Percentiles rank a stretch among this genome's conserved stretches.
Conservation (phyloP, 1,284 basidiomycete species). For the Xerocomus amazonicus region DNA sequence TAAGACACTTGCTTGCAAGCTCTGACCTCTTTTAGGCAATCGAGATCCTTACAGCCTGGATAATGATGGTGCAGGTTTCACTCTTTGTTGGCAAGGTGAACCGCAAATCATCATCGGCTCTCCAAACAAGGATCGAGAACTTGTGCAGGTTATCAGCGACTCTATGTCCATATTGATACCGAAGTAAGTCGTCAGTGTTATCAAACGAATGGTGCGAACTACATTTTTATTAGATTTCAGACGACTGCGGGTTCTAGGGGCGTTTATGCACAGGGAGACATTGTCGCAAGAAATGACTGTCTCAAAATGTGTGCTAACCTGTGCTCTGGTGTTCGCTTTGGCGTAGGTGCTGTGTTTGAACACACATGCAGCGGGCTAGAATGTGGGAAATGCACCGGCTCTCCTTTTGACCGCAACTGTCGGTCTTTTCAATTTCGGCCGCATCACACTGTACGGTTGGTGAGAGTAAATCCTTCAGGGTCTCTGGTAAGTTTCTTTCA, state of each 20-base stretch:
- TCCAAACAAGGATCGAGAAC: slow-evolving; percentile 72
- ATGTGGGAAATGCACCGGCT: slow-evolving; percentile 63
- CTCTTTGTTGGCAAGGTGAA: slow-evolving; percentile 80
- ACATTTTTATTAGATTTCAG: slow-evolving; percentile 24
- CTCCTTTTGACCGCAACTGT: slow-evolving; percentile 75
- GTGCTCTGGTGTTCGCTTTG: slow-evolving; percentile 87
- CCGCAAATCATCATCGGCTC: slow-evolving; percentile 74
- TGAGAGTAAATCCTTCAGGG: slow-evolving; percentile 45
- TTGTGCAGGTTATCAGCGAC: slow-evolving; percentile 83
- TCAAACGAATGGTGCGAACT: neutral
- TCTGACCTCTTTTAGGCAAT: slow-evolving; percentile 53
- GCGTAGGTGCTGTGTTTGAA: slow-evolving; percentile 83
- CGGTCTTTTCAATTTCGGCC: slow-evolving; percentile 80
- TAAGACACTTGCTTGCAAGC: slow-evolving; percentile 2
- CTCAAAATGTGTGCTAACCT: slow-evolving; percentile 77
- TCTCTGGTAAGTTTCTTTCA: slow-evolving; percentile 42
- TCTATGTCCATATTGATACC: slow-evolving; percentile 82
- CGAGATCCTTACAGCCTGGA: slow-evolving; percentile 78
- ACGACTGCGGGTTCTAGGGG: neutral
- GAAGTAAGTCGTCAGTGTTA: slow-evolving; percentile 45
- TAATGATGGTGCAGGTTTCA: slow-evolving; percentile 86
- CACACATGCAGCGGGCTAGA: slow-evolving; percentile 72
- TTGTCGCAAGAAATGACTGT: slow-evolving; percentile 32
- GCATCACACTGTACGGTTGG: slow-evolving; percentile 78
- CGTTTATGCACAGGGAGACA: slow-evolving; percentile 18